Conservation (phyloP, 2,329 filamentous ascomycete genomes). For the Nemania serpens region DNA sequence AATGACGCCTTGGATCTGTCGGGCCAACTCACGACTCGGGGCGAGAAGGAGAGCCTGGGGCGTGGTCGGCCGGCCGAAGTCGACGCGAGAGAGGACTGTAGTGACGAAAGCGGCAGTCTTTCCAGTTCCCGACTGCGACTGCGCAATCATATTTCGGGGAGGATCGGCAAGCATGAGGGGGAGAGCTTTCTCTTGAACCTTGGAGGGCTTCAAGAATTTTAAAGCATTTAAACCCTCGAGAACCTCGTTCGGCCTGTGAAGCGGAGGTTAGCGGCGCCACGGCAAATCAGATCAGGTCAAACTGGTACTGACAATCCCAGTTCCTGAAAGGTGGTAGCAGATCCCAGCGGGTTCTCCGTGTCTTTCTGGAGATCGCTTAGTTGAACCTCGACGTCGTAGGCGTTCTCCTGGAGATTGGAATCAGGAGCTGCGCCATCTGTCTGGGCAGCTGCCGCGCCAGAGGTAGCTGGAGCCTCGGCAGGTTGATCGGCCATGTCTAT, state of each 20-base stretch:
- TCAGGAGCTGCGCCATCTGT: conserved; percentile 43
- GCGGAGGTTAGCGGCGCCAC: conserved; percentile 13
- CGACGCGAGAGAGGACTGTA: conserved; percentile 85
- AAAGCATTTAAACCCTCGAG: conserved; percentile 78
- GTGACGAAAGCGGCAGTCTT: conserved; percentile 97
- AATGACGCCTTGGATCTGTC: conserved; percentile 89
- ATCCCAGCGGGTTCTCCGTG: conserved; percentile 84
- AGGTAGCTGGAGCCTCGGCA: conserved; percentile 14
- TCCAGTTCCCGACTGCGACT: conserved; percentile 98
- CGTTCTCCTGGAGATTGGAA: conserved; percentile 68
- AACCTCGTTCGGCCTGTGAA: conserved; percentile 47
- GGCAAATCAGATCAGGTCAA: not conserved
- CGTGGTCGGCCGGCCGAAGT: conserved; percentile 67
- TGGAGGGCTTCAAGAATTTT: conserved; percentile 93
- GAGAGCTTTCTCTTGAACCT: conserved; percentile 94
- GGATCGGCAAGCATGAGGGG: conserved; percentile 86
- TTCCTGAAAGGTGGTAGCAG: conserved; percentile 81
- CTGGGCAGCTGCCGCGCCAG: conserved; percentile 42
- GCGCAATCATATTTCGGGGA: conserved; percentile 92
- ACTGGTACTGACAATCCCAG: conserved; percentile 72
- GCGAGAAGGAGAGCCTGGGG: conserved; percentile 90
- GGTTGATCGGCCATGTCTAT: conserved; percentile 34
- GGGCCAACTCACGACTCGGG: conserved; percentile 90
- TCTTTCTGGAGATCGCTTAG: conserved; percentile 87
- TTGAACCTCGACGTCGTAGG: conserved; percentile 90